Conservation (phyloP, 2,329 filamentous ascomycete species). For the Plectosphaerella plurivora region DNA sequence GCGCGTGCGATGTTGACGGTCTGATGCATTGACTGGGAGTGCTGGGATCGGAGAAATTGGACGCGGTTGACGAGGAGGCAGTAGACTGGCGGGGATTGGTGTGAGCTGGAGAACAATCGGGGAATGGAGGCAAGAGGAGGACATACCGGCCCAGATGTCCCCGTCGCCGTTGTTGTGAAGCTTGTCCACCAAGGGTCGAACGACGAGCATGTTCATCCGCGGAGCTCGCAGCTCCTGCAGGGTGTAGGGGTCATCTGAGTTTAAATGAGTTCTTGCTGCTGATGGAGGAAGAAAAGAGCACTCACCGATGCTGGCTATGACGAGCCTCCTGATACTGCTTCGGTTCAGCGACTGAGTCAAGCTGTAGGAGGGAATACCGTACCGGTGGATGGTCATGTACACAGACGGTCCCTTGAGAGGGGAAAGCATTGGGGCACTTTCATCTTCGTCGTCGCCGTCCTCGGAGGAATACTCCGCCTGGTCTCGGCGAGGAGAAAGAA, state of each 20-base stretch:
- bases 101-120: neutral
- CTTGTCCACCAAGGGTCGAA: conserved; percentile 64
- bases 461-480: no score
- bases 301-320: conserved; percentile 9
- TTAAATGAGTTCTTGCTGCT: neutral
- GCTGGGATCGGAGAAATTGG: conserved; percentile 65
- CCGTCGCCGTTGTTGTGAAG: conserved; percentile 52
- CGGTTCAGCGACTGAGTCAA: neutral
- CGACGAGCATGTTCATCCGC: conserved; percentile 61
- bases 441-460: neutral
- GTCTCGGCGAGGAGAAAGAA: no score
- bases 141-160: conserved; percentile 57
- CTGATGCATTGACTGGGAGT: conserved; percentile 62
- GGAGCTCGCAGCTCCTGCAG: conserved; percentile 62
- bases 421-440: neutral
- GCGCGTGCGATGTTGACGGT: conserved; percentile 66
- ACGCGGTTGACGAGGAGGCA: conserved; percentile 67
- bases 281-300: neutral
- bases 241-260: conserved; percentile 37
- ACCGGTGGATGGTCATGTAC: neutral
- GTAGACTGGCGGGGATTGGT: conserved; percentile 45
- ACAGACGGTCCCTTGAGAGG: neutral
- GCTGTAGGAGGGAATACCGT: neutral
- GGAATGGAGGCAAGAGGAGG: neutral
- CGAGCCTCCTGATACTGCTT: conserved; percentile 7